Base-by-base conservation (phyloP, 345 rosid species). In the Eucalyptus decipiens region DNA sequence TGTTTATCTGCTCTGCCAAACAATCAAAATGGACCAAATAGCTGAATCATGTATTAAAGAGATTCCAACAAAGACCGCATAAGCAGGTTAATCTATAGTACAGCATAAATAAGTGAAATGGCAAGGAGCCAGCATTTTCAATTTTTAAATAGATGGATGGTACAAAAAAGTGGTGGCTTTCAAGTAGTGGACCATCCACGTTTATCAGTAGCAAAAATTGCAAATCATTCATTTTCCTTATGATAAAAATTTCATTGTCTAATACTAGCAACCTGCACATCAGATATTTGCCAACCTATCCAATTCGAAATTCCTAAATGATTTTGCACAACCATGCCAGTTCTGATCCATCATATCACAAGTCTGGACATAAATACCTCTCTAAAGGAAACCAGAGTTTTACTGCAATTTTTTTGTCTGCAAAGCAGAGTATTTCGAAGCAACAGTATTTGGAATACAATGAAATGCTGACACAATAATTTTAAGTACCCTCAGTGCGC, bases 1-100 rank as follows among this genome's bases (percentile, higher is more conserved):
- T 93, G 90, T 98, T 98, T 93, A 93, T 93, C 99, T 98, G 97
- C 91, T 94, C 99, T 95, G 98, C 96, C 99, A 93, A 91, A 93
- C 86, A 93, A 51, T 52, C 18, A 86, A 86, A 42, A 30, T 11
- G 26, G 42, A 40, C 30, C 69, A 51, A 42, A 54, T 50, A 37
- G 67, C 65, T 43, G 17, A 86, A 52, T 76, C 83, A 40, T 76
- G 30, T 23, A 76, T 21, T 76, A 40, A 76, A 11, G 83, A 76
- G 47, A 76, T 37, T 76, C 83, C 83, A 76, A 6, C 47, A 21
- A 76, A 76, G 83, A 76, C 47, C 11, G 37, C 67, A 42, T 51
- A 43, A 32, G 15, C 58, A 86, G 10, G 47, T 26, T 30, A 52
- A 34, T 32, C 62, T 18, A 86, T 50, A 17, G 62, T 17, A 52